Base-by-base conservation (phyloP, 129 eudicot species). In the Pittosporum tobira region DNA sequence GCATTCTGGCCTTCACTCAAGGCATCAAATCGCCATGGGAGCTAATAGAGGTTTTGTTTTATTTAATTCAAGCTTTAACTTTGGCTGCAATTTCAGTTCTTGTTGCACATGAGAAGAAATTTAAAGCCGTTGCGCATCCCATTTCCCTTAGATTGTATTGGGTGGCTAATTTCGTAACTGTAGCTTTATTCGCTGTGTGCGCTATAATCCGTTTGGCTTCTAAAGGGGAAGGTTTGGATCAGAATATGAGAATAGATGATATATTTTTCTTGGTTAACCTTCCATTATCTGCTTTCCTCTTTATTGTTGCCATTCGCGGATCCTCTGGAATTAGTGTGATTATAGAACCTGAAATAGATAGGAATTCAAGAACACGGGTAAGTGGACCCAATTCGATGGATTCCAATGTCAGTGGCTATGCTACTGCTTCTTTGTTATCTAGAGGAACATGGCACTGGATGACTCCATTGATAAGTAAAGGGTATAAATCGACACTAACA, bases 371-470 rank as follows among this genome's bases (percentile, higher is more conserved):
- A 34, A 34, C 40, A 34, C 40, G 10, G 40, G 7, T 34, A n/a
- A 48, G 59, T 7, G 68, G 72, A 37, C 51, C 65, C 4, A 49
- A 45, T 45, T 23, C 37, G 59, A n/a, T 15, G 28, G 13, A 67
- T 3, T 40, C 51, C 26, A 72, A 64, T 65, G 65, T 75, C 10
- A 83, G 81, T 20, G 85, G 78, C 42, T 79, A 71, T 74, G 83
- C 72, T 2, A 72, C 68, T 5, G 91, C 91, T 63, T 83, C 91
- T 3, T 43, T 70, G 61, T 5, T 70, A 21, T 79, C 86, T 2
- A 75, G 64, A 71, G 66, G 59, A 11, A 48, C 64, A 10, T 79
- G 85, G 83, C 16, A 61, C 28, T 83, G 91, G 86, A 26, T 79
- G 76, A 66, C 67, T 19, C 83, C 91, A 1, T 42, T 83, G 26